A percentile compares a stretch with the other conserved stretches of the same genome.
These are phyloP conservation scores for Sugiyamaella sp. DNA, from an alignment of 1,139 yeast genomes.

Conservation along the genomic window DNA sequence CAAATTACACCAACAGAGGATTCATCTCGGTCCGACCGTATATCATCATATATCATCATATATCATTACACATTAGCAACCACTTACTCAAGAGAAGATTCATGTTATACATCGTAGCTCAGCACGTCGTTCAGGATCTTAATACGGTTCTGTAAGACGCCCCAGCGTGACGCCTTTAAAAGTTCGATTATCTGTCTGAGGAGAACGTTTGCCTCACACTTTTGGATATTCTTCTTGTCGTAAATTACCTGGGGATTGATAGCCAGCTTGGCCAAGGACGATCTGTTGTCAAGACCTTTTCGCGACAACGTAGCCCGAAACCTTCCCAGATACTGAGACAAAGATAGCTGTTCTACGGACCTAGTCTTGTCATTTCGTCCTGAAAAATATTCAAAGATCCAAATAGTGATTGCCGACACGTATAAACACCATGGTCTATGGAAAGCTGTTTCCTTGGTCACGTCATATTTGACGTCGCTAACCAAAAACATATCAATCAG, in stretches of 20 bases:
- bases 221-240: conserved; percentile 18
- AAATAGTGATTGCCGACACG: conserved; percentile 32
- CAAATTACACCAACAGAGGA: too few species aligned
- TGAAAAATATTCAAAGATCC: conserved; percentile 29
- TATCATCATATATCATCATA: too few species aligned
- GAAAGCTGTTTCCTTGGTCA: conserved; percentile 34
- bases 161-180: conserved; percentile 32
- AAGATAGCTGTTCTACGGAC: neutral
- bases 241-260: conserved; percentile 14
- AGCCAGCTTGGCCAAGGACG: conserved; percentile 10
- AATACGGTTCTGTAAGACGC: conserved; percentile 27
- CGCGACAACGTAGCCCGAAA: conserved; percentile 27
- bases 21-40: neutral
- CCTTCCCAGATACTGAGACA: conserved; percentile 27
- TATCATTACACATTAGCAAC: conserved; percentile 9
- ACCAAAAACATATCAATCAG: conserved; percentile 34
- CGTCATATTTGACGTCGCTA: conserved; percentile 33
- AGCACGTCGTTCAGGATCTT: conserved; percentile 16
- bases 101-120: conserved; percentile 4
- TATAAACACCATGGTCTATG: conserved; percentile 36
- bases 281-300: conserved; percentile 18
- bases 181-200: conserved; percentile 27
- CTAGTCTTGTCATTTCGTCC: conserved; percentile 7
- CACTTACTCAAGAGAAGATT: too few species aligned
- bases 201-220: conserved; percentile 33